Conservation (phyloP, 169 alveolate genomes). For the Eimeria acervulina region DNA sequence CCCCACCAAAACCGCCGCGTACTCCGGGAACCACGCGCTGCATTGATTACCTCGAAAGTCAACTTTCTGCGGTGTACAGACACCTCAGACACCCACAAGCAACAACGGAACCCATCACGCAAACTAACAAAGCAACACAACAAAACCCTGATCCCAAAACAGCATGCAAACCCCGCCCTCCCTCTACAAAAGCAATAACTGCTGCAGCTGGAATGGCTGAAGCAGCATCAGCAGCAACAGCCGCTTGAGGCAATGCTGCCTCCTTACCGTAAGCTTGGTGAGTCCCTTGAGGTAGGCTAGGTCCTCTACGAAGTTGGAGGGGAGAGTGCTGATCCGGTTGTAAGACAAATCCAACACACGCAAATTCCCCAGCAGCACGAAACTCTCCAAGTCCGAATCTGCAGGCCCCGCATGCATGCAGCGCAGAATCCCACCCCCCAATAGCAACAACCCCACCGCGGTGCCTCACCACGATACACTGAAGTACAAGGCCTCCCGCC, state of each 20-base stretch:
- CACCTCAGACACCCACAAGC: background rate
- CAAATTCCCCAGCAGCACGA: conserved; percentile 49
- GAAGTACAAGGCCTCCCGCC: too few relatives aligned
- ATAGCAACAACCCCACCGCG: background rate
- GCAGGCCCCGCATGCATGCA: background rate
- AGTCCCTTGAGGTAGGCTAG: conserved; percentile 36
- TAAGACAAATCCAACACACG: conserved; percentile 67
- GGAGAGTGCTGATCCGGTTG: conserved; percentile 61
- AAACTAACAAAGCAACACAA: background rate
- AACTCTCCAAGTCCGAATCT: conserved; percentile 7
- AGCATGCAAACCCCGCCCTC: too few relatives aligned
- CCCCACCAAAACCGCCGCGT: conserved; percentile 52
- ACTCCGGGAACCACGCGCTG: conserved; percentile 71
- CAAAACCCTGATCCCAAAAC: too few relatives aligned
- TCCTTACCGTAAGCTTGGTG: conserved; percentile 49
- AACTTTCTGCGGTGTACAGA: conserved; percentile 59
- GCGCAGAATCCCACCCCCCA: background rate
- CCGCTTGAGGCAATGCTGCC: background rate
- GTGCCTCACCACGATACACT: background rate
- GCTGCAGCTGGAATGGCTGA: background rate
- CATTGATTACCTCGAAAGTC: conserved; percentile 47
- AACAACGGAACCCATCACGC: background rate
- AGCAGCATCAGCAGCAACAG: conserved; percentile 26
- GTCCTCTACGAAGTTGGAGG: conserved; percentile 27
- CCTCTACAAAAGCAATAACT: background rate